phyloP scores from a whole-genome alignment of 78 protist genomes.

The Mantamonas sphyraenae region DNA sequence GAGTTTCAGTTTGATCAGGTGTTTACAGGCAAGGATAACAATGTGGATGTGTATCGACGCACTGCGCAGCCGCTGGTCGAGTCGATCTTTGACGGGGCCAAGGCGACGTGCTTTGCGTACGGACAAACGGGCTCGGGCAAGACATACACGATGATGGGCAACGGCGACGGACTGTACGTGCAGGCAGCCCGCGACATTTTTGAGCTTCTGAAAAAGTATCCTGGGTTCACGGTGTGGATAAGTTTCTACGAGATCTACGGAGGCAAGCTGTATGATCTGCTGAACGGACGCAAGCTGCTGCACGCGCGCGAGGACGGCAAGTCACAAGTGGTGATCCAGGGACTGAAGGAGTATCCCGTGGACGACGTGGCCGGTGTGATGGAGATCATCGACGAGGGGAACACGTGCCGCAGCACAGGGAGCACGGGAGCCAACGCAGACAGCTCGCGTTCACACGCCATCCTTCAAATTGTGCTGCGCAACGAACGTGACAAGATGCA shows the following conservation, averaged over 20 bases:
- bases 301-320: slow-evolving; percentile 70
- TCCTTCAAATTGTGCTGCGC: slow-evolving; percentile 63
- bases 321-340: slow-evolving; percentile 65
- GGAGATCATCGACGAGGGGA: slow-evolving; percentile 56
- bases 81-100: slow-evolving; percentile 64
- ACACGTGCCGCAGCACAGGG: slow-evolving; percentile 51
- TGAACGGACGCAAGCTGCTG: slow-evolving; percentile 58
- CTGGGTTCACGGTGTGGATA: slow-evolving; percentile 33
- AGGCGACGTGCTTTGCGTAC: slow-evolving; percentile 91
- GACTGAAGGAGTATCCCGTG: slow-evolving; percentile 62
- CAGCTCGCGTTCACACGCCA: slow-evolving; percentile 87
- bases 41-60: slow-evolving; percentile 55
- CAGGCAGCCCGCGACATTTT: slow-evolving; percentile 79
- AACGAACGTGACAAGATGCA: background rate
- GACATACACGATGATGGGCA: slow-evolving; percentile 71
- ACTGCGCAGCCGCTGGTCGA: slow-evolving; percentile 75
- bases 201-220: slow-evolving; percentile 20
- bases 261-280: slow-evolving; percentile 78
- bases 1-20: slow-evolving; percentile 77
- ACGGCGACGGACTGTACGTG: slow-evolving; percentile 48
- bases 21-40: slow-evolving; percentile 58
- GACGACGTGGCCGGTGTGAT: slow-evolving; percentile 38
- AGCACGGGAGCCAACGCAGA: slow-evolving; percentile 86
- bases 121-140: slow-evolving; percentile 84
- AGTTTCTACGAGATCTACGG: slow-evolving; percentile 88